Base-by-base conservation (phyloP, 2,329 filamentous ascomycete species). In the Nigrospora sphaerica region DNA sequence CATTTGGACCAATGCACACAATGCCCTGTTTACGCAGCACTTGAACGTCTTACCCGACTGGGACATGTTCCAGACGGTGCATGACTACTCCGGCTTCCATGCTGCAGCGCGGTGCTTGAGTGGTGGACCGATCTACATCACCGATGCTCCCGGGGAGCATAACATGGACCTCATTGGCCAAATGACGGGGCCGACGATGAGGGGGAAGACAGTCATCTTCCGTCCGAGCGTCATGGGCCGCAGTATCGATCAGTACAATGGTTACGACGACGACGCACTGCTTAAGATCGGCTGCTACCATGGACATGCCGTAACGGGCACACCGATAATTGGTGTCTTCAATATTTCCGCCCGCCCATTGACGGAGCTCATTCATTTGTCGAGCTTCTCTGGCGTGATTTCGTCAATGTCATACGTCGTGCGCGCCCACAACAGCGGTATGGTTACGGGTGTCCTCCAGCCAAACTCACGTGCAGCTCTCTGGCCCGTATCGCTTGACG, bases 61-160 rank as follows among this genome's bases (percentile, higher is more conserved):
- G 78, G 81, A 85, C 54, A 84, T 85, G 81, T 85, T 85, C 58
- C 81, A 84, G 55, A 83, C 80, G 1, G 68, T 69, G 2, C 77
- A 82, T 50, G 69, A 74, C 19, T 95, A 88, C 62, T 86, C 86
- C 0, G 79, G 77, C 0, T 95, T 93, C 61, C 93, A 98, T 56
- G 93, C 88, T 5, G 92, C 93, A 1, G 91, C 90, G 2, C 79
- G 93, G 40, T 95, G 89, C 62, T 74, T 98, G 11, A 91, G 85
- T 41, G 93, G 93, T 10, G 93, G 93, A 0, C 93, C 92, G 0
- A 85, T 98, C 36, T 96, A 95, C 57, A 91, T 98, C 62, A 97
- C 92, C 0, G 93, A 98, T 64, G 78, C 82, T 1, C 92, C 92
- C 0, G 91, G 89, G 0, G 69, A 88, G 49, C 89, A 97, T 62